These are phyloP conservation scores for Populus tomentosa DNA, from an alignment of 441 rosid species.

Conservation along the genomic window DNA sequence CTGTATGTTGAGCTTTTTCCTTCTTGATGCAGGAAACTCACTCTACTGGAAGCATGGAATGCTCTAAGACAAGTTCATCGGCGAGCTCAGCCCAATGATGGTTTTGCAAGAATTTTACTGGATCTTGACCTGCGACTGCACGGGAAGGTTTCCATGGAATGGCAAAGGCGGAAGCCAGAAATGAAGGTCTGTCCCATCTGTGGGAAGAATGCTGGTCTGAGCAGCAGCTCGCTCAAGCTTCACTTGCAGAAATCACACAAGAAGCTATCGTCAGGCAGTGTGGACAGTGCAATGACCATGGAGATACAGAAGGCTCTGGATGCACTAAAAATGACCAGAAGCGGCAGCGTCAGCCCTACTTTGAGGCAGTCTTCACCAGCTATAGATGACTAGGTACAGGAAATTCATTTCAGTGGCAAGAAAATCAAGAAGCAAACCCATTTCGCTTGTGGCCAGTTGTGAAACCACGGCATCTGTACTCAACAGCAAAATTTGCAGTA, in stretches of 20 bases:
- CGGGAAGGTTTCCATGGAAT: conserved; percentile 90
- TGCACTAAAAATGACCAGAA: conserved; percentile 65
- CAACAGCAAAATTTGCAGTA: too few relatives aligned
- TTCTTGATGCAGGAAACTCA: conserved; percentile 52
- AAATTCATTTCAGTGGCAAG: neutral
- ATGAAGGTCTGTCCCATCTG: conserved; percentile 94
- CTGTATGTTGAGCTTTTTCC: neutral
- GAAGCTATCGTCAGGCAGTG: conserved; percentile 88
- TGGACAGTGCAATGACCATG: conserved; percentile 96
- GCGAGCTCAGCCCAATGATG: conserved; percentile 95
- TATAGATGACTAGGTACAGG: conserved; percentile 26
- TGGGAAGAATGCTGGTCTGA: conserved; percentile 90
- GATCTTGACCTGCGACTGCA: conserved; percentile 66
- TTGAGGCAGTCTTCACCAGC: conserved; percentile 42
- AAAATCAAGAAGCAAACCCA: neutral
- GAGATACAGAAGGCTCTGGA: conserved; percentile 90
- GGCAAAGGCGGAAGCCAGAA: conserved; percentile 81
- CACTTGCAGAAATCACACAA: conserved; percentile 90
- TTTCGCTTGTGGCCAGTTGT: too few relatives aligned
- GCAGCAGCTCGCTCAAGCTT: conserved; percentile 91
- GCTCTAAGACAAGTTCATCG: conserved; percentile 75
- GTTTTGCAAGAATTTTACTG: conserved; percentile 66
- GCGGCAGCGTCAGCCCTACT: conserved; percentile 64
- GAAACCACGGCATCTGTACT: too few relatives aligned
- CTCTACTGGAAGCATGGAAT: conserved; percentile 79